Percentiles rank a stretch among this genome's conserved stretches.
Evolutionary conservation across 768 basidiomycete genomes (phyloP).

Genomic region (Boletales sp.): DNA sequence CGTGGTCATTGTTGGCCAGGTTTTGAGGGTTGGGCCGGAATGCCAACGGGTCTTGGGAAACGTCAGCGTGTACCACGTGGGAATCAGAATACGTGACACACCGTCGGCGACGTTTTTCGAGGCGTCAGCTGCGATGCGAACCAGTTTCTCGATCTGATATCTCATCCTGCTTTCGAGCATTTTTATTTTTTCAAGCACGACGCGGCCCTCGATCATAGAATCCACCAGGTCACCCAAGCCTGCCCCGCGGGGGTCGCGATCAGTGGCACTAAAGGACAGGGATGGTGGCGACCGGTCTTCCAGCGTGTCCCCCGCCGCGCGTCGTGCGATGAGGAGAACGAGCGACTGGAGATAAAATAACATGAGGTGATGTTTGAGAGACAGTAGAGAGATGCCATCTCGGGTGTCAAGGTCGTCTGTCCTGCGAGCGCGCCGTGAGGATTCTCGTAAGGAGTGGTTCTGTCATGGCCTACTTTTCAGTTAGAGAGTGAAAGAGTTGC

Average conservation of each 20-base stretch:
- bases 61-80: background rate
- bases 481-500: constrained; percentile 49
- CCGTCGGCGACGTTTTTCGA: constrained; percentile 52
- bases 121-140: constrained; percentile 68
- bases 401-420: constrained; percentile 46
- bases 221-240: constrained; percentile 75
- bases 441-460: background rate
- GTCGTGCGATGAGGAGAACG: constrained; percentile 67
- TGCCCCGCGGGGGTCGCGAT: constrained; percentile 53
- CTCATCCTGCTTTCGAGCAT: constrained; percentile 82
- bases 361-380: constrained; percentile 81
- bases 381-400: constrained; percentile 88
- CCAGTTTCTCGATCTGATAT: constrained; percentile 95
- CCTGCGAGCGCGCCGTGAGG: constrained; percentile 24
- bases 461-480: constrained; percentile 46
- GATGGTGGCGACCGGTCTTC: constrained; percentile 45
- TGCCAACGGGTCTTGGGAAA: constrained; percentile 74
- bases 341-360: constrained; percentile 85
- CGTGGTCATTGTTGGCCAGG: constrained; percentile 46
- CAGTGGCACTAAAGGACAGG: constrained; percentile 48
- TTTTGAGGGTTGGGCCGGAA: constrained; percentile 89
- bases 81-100: constrained; percentile 27
- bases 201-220: constrained; percentile 71
- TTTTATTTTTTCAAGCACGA: constrained; percentile 86
- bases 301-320: constrained; percentile 64